Evolutionary conservation across 2,329 filamentous ascomycete genomes (phyloP).

Genomic region (Trichoderma endophyticum): DNA sequence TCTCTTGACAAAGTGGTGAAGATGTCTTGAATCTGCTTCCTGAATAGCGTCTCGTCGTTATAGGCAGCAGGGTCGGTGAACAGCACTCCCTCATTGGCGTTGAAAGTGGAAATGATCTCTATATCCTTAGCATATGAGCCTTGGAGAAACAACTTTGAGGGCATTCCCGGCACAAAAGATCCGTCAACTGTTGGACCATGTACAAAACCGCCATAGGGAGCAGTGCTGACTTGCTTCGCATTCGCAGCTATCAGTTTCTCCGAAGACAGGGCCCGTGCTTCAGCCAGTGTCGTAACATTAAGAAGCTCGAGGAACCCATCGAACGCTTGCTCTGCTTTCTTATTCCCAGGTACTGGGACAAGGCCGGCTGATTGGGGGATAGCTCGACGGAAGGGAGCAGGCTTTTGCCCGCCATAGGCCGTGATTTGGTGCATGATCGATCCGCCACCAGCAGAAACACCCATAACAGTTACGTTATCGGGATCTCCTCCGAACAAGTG

Average conservation of each 20-base stretch:
- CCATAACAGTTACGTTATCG: constrained; percentile 58
- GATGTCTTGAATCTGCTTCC: background rate
- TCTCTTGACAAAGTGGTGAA: background rate
- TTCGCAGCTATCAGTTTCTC: background rate
- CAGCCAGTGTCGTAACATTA: constrained; percentile 9
- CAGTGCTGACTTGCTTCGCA: constrained; percentile 12
- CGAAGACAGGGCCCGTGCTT: constrained; percentile 7
- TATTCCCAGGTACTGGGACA: constrained; percentile 11
- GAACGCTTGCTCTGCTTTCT: constrained; percentile 1
- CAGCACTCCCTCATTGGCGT: background rate
- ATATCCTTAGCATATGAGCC: constrained; percentile 11
- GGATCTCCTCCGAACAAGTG: constrained; percentile 32
- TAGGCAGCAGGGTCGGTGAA: constrained; percentile 9
- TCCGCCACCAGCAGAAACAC: constrained; percentile 29
- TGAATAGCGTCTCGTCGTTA: background rate
- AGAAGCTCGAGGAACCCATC: constrained; percentile 6
- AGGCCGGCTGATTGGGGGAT: constrained; percentile 15
- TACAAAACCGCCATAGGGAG: constrained; percentile 4
- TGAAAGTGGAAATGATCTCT: background rate
- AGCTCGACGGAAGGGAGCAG: constrained; percentile 19
- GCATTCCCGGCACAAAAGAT: constrained; percentile 16
- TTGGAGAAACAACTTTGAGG: constrained; percentile 16
- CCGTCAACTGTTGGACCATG: constrained; percentile 18
- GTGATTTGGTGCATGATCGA: constrained; percentile 22
- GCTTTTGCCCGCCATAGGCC: constrained; percentile 14